Evolutionary conservation across 768 basidiomycete species (phyloP).

Genomic region (Chalciporus piperatus): DNA sequence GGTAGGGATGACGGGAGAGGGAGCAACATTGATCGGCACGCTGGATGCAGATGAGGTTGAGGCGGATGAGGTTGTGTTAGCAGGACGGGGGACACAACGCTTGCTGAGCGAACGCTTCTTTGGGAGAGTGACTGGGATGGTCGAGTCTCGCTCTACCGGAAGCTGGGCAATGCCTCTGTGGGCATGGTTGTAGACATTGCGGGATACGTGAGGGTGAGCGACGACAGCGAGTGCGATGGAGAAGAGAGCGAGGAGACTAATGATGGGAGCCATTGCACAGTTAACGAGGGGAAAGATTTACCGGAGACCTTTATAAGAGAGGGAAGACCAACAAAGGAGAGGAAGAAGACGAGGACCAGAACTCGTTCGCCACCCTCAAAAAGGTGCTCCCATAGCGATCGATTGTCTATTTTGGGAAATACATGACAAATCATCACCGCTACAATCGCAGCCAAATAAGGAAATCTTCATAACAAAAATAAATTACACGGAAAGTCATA

Average conservation of each 20-base stretch:
- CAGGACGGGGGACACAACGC: constrained; percentile 20
- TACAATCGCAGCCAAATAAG: background rate
- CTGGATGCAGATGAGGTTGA: background rate
- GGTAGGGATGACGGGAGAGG: background rate
- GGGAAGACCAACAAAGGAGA: too few species aligned
- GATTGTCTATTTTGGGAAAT: too few species aligned
- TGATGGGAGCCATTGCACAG: constrained; percentile 32
- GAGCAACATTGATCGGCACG: constrained; percentile 24
- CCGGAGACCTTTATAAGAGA: constrained; percentile 15
- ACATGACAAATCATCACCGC: too few species aligned
- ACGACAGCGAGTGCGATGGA: constrained; percentile 33
- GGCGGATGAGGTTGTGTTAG: constrained; percentile 10
- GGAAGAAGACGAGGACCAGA: too few species aligned
- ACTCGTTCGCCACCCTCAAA: too few species aligned
- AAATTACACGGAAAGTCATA: too few species aligned
- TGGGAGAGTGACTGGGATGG: background rate
- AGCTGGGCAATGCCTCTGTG: constrained; percentile 15
- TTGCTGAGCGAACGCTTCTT: constrained; percentile 27
- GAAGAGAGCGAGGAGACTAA: constrained; percentile 43
- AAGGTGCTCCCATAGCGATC: too few species aligned
- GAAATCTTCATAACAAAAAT: too few species aligned
- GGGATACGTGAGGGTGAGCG: constrained; percentile 38
- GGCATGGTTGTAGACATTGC: constrained; percentile 21
- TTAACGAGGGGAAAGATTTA: background rate
- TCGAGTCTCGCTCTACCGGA: background rate